Percentiles rank a stretch among this genome's conserved stretches.
phyloP scores from a whole-genome alignment of 345 rosid species.

The Lepidium didymum region DNA sequence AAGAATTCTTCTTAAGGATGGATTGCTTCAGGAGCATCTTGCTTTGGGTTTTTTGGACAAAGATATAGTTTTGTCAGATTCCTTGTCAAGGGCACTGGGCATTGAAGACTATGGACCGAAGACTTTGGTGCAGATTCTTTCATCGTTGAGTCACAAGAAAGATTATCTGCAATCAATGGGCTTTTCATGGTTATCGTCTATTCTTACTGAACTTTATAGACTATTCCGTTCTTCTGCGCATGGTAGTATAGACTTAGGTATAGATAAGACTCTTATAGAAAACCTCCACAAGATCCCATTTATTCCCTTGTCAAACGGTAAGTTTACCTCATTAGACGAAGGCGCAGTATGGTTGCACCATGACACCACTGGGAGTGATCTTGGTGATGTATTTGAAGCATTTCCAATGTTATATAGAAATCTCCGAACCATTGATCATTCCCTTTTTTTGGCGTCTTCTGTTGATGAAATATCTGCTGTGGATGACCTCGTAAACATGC shows the following conservation, averaged over 20 bases:
- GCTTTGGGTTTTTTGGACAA: slow-evolving; percentile 77
- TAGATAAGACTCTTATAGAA: slow-evolving; percentile 34
- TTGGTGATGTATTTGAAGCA: slow-evolving; percentile 45
- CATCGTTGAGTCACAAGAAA: slow-evolving; percentile 43
- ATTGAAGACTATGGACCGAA: slow-evolving; percentile 74
- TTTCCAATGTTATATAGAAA: slow-evolving; percentile 69
- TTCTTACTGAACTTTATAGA: slow-evolving; percentile 53
- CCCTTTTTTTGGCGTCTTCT: slow-evolving; percentile 45
- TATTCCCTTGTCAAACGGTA: slow-evolving; percentile 78
- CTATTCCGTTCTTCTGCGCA: slow-evolving; percentile 42
- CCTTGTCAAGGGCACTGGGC: slow-evolving; percentile 72
- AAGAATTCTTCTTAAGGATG: slow-evolving; percentile 46
- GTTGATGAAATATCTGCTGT: slow-evolving; percentile 21
- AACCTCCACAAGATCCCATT: slow-evolving; percentile 56
- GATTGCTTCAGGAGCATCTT: slow-evolving; percentile 65
- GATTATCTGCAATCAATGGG: slow-evolving; percentile 62
- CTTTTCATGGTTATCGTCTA: slow-evolving; percentile 64
- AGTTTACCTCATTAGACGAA: slow-evolving; percentile 55
- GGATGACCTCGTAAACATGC: slow-evolving; percentile 52
- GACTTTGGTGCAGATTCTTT: slow-evolving; percentile 52
- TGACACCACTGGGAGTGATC: slow-evolving; percentile 43
- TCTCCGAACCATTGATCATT: slow-evolving; percentile 62
- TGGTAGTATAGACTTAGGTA: slow-evolving; percentile 25
- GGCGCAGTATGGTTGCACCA: slow-evolving; percentile 82
- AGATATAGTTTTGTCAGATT: slow-evolving; percentile 65